Conservation (phyloP, 2,329 filamentous ascomycete genomes). For the Sclerotinia subarctica region DNA sequence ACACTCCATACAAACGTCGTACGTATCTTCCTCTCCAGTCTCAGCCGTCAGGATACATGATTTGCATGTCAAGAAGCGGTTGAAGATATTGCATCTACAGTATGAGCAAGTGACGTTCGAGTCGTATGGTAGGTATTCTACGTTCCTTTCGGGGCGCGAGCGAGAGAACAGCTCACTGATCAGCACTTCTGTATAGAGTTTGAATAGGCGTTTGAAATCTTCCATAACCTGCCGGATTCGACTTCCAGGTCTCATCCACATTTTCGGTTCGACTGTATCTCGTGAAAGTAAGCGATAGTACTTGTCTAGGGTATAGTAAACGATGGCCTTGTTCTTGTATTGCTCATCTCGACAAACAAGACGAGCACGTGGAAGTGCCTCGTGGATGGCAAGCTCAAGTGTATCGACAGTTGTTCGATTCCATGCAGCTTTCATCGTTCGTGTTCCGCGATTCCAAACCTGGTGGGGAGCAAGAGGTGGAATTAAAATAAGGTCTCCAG, state of each 20-base stretch:
- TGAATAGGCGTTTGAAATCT: constrained; percentile 80
- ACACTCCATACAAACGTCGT: constrained; percentile 97
- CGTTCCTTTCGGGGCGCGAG: constrained; percentile 58
- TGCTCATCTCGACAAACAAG: constrained; percentile 96
- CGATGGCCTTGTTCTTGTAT: constrained; percentile 97
- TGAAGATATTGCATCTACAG: constrained; percentile 95
- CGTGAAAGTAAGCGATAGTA: constrained; percentile 64
- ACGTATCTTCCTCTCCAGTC: constrained; percentile 76
- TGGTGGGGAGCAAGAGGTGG: constrained; percentile 93
- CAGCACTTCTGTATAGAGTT: constrained; percentile 73
- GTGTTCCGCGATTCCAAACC: constrained; percentile 94
- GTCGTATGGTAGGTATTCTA: constrained; percentile 79
- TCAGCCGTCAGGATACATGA: constrained; percentile 67
- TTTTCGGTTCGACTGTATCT: constrained; percentile 46
- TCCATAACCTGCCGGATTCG: constrained; percentile 67
- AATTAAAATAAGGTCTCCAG: constrained; percentile 89
- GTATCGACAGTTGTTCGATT: constrained; percentile 93
- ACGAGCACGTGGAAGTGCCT: constrained; percentile 83
- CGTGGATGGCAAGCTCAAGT: constrained; percentile 76
- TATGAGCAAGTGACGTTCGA: constrained; percentile 94
- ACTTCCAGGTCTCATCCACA: constrained; percentile 36
- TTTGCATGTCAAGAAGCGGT: constrained; percentile 90
- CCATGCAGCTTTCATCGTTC: constrained; percentile 98
- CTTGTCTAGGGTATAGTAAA: constrained; percentile 81
- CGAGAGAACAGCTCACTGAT: constrained; percentile 81